These are phyloP conservation scores for Fusarium cicatricum DNA, from an alignment of 2,329 filamentous ascomycete genomes.

Conservation along the genomic window DNA sequence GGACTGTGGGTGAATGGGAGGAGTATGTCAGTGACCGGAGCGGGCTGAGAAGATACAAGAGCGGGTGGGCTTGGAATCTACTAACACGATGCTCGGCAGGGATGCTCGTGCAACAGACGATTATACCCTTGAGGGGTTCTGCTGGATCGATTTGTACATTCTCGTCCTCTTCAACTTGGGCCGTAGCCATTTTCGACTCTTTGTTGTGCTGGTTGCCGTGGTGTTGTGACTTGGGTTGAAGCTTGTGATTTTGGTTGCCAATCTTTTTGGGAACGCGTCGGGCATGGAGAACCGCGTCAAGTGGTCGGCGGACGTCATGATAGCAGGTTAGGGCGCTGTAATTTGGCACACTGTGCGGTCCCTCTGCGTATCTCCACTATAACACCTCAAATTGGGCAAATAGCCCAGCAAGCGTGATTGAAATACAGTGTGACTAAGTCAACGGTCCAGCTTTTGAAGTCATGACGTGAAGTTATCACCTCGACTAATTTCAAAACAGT, in stretches of 20 bases:
- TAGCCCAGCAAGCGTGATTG: not conserved
- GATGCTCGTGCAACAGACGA: slow-evolving; percentile 90
- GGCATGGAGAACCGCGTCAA: slow-evolving; percentile 35
- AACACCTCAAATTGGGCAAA: not conserved
- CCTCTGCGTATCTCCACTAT: not conserved
- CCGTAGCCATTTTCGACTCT: slow-evolving; percentile 43
- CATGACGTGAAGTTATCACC: not conserved
- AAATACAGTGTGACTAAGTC: slow-evolving; percentile 6
- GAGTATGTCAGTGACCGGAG: not conserved
- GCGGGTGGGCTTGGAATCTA: slow-evolving; percentile 53
- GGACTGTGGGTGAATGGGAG: slow-evolving; percentile 46
- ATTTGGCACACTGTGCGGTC: not conserved
- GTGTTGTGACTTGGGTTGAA: slow-evolving; percentile 22
- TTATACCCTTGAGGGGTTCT: slow-evolving; percentile 72
- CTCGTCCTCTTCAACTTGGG: slow-evolving; percentile 37
- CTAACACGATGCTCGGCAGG: slow-evolving; percentile 74
- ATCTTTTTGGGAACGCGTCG: slow-evolving; percentile 38
- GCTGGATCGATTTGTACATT: slow-evolving; percentile 60
- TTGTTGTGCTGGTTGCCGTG: slow-evolving; percentile 16
- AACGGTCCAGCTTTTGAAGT: too few species aligned
- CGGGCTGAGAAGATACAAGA: slow-evolving; percentile 2
- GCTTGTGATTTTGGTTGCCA: slow-evolving; percentile 23
- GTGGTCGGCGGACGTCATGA: slow-evolving; percentile 35
- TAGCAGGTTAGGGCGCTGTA: not conserved
- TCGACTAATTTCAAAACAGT: not conserved